Percentiles rank a stretch among this genome's conserved stretches.
phyloP scores from a whole-genome alignment of 768 basidiomycete species.

The Chalciporus pseudorubinellus region DNA sequence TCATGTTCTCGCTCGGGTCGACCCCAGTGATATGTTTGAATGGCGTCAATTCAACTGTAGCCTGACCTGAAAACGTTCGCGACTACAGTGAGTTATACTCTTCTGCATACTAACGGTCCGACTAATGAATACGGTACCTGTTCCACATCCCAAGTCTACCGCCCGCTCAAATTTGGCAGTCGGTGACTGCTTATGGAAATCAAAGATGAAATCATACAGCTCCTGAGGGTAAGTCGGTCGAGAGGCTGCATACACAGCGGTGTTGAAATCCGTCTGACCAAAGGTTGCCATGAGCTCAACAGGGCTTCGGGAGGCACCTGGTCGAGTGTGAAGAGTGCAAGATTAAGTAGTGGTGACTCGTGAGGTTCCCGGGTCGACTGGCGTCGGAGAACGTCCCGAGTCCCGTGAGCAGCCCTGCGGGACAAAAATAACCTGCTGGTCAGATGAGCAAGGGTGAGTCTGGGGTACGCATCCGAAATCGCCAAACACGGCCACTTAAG shows the following conservation, averaged over 20 bases:
- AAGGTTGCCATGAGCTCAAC: slow-evolving; percentile 63
- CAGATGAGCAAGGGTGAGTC: neutral
- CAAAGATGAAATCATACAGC: slow-evolving; percentile 62
- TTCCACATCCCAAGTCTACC: slow-evolving; percentile 79
- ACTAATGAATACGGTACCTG: slow-evolving; percentile 42
- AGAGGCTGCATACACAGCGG: slow-evolving; percentile 58
- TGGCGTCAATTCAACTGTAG: slow-evolving; percentile 52
- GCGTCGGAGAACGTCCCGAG: neutral
- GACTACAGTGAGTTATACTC: no score
- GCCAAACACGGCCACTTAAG: no score
- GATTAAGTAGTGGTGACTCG: neutral
- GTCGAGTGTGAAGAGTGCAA: neutral
- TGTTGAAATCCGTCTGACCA: slow-evolving; percentile 63
- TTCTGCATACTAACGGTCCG: no score
- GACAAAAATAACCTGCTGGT: neutral
- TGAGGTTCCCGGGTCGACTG: neutral
- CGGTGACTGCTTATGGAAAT: slow-evolving; percentile 44
- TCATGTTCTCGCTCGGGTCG: slow-evolving; percentile 77
- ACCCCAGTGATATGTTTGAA: slow-evolving; percentile 66
- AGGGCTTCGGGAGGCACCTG: neutral
- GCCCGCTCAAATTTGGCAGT: slow-evolving; percentile 50
- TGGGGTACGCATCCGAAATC: neutral
- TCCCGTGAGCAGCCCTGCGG: neutral
- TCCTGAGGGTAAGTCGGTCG: slow-evolving; percentile 68
- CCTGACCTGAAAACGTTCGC: slow-evolving; percentile 51